Base-by-base conservation (phyloP, 495 filamentous ascomycete species). In the Aspergillus coremiiformis region DNA sequence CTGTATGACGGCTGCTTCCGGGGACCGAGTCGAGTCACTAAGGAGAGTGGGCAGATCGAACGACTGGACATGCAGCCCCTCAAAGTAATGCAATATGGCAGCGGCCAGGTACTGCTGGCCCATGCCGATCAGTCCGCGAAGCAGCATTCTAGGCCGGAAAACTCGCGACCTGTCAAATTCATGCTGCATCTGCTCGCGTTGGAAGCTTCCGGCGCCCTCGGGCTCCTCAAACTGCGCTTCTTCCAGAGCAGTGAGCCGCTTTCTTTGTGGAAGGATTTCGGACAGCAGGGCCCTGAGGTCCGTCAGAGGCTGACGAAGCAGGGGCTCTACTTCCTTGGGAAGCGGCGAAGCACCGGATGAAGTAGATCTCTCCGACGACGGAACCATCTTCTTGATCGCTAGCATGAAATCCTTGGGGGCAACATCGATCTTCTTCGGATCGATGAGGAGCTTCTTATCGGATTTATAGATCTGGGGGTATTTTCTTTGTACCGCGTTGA, bases 381-480 rank as follows among this genome's bases (percentile, higher is more conserved):
- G 94, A 15, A 96, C 78, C 71, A 97, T 89, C 65, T 92, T 95
- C 67, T 95, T 96, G 63, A 94, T 78, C 0, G 94, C 92, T 19
- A 96, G 75, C 86, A 96, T 95, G 64, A 98, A 97, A 64, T 98
- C 93, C 55, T 90, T 90, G 12, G 94, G 86, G 21, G 84, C 81
- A 48, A 97, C 81, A 22, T 82, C 81, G 57, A 98, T 92, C 53
- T 78, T 86, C 46, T 81, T 80, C 0, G 90, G 86, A 59, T 96
- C 84, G 49, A 97, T 90, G 23, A 90, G 66, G 26, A 97, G 84
- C 68, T 97, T 97, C 63, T 94, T 79, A 59, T 87, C 81, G 0
- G 92, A 93, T 47, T 81, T 78, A 74, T 98, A 98, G 44, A 98
- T 95, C 62, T 98, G 94, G 8, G 93, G 93, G 63, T 93, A 98